These are phyloP conservation scores for Fusarium nygamai DNA, from an alignment of 2,329 filamentous ascomycete species.

Conservation along the genomic window DNA sequence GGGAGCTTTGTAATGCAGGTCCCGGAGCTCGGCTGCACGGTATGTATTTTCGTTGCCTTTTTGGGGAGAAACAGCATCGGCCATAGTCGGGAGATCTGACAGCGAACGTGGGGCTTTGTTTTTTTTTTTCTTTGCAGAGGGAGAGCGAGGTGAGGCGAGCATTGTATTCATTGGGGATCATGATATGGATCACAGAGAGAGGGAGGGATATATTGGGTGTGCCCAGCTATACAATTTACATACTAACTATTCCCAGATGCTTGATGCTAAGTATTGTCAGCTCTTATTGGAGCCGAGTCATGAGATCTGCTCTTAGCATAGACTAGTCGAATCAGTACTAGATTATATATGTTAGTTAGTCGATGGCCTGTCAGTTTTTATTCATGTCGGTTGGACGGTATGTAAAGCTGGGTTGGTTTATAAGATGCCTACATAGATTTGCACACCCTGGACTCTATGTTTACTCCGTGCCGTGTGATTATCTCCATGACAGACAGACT, in stretches of 20 bases:
- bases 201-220: slow-evolving; percentile 13
- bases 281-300: slow-evolving; percentile 34
- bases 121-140: background rate
- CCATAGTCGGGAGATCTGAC: slow-evolving; percentile 33
- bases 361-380: background rate
- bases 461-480: background rate
- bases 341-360: background rate
- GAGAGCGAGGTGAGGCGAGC: slow-evolving; percentile 13
- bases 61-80: slow-evolving; percentile 40
- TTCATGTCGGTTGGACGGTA: background rate
- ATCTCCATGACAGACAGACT: background rate
- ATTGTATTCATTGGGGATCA: slow-evolving; percentile 7
- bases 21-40: slow-evolving; percentile 44
- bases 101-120: slow-evolving; percentile 20
- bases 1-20: slow-evolving; percentile 39
- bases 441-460: background rate
- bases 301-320: slow-evolving; percentile 30
- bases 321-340: background rate
- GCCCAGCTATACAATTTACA: slow-evolving; percentile 20
- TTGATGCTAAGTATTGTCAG: slow-evolving; percentile 7
- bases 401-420: background rate
- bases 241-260: slow-evolving; percentile 27
- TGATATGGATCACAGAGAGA: background rate
- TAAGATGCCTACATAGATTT: background rate
- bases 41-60: slow-evolving; percentile 47